Percentiles rank a stretch among this genome's conserved stretches.
phyloP scores from a whole-genome alignment of 805 yeast genomes.

The Kazachstania taianensis region DNA sequence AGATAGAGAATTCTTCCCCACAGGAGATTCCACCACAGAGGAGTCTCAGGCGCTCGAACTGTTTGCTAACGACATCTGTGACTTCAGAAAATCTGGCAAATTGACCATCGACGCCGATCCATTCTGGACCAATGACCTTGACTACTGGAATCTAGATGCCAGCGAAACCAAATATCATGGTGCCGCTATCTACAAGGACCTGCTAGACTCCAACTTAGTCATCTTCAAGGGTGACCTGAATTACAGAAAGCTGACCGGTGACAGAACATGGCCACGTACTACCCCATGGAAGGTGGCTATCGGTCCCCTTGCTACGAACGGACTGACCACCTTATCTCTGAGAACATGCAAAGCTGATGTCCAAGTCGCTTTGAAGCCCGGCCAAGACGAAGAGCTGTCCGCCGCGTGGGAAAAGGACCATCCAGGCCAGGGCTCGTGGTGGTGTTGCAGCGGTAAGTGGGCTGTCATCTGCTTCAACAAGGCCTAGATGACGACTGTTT shows the following conservation, averaged over 20 bases:
- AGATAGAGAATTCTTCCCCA: conserved; percentile 41
- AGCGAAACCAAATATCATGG: conserved; percentile 43
- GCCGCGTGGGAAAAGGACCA: conserved; percentile 49
- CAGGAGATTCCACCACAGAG: conserved; percentile 19
- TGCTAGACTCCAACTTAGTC: conserved; percentile 56
- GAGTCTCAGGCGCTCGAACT: conserved; percentile 36
- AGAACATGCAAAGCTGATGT: conserved; percentile 97
- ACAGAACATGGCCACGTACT: conserved; percentile 75
- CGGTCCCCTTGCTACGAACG: conserved; percentile 52
- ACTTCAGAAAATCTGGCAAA: conserved; percentile 37
- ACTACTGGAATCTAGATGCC: conserved; percentile 61
- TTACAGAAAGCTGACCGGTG: conserved; percentile 89
- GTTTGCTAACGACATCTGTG: conserved; percentile 37
- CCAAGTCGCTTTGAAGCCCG: conserved; percentile 69
- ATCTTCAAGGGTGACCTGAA: conserved; percentile 94
- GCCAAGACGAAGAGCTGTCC: conserved; percentile 59
- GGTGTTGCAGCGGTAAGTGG: conserved; percentile 89
- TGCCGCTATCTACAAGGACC: conserved; percentile 46
- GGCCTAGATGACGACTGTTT: background rate
- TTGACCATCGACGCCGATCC: conserved; percentile 47
- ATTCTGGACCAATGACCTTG: conserved; percentile 79
- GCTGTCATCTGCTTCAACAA: conserved; percentile 62
- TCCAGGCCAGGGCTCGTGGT: conserved; percentile 57
- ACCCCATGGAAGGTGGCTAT: conserved; percentile 67
- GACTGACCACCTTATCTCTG: conserved; percentile 59